These are phyloP conservation scores for Lactarius hengduanensis DNA, from an alignment of 768 basidiomycete species.

Conservation along the genomic window DNA sequence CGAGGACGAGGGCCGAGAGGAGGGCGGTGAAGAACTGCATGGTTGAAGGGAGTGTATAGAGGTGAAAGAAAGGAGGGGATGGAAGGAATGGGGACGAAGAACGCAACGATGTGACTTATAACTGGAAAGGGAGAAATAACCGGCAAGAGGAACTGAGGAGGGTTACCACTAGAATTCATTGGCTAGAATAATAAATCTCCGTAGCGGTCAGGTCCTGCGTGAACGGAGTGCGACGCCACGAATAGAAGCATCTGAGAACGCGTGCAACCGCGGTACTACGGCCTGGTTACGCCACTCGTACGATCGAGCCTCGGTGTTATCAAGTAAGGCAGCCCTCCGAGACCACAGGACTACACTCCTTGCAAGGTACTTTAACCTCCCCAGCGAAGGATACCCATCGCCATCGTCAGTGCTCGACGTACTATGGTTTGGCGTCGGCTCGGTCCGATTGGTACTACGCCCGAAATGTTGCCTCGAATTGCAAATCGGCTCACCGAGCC, in stretches of 20 bases:
- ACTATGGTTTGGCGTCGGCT: background rate
- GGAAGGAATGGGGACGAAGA: background rate
- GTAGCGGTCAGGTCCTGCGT: background rate
- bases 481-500: conserved; percentile 5
- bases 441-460: background rate
- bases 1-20: conserved; percentile 13
- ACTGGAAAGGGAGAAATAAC: background rate
- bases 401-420: background rate
- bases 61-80: background rate
- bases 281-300: background rate
- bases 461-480: background rate
- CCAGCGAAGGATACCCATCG: background rate
- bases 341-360: background rate
- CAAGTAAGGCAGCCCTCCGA: background rate
- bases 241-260: conserved; percentile 8
- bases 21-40: conserved; percentile 24
- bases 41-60: background rate
- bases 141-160: background rate
- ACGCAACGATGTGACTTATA: background rate
- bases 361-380: background rate
- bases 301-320: background rate
- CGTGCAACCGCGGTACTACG: conserved; percentile 3
- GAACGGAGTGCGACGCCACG: background rate
- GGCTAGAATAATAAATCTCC: background rate
- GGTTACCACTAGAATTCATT: conserved; percentile 1